These are phyloP conservation scores for Penicillium sp. DNA, from an alignment of 2,329 filamentous ascomycete species.

Conservation along the genomic window DNA sequence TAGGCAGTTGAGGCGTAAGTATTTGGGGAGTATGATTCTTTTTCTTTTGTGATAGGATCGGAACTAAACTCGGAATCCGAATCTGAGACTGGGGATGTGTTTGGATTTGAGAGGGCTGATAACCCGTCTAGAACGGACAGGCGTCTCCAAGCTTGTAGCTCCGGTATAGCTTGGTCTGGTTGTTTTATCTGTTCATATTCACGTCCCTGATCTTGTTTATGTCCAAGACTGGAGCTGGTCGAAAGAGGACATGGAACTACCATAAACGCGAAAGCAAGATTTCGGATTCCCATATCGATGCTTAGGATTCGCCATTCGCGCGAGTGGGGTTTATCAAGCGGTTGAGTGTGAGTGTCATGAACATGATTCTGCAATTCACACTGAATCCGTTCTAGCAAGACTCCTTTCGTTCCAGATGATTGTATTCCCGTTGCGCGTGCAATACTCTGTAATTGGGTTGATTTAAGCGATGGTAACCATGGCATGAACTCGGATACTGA, in stretches of 20 bases:
- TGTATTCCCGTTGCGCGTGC: slow-evolving; percentile 62
- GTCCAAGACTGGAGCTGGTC: neutral
- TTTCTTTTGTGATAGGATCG: neutral
- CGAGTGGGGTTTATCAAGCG: neutral
- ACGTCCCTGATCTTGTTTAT: too few relatives aligned
- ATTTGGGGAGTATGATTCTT: slow-evolving; percentile 36
- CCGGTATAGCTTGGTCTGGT: neutral
- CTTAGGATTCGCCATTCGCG: slow-evolving; percentile 60
- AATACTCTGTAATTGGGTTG: slow-evolving; percentile 57
- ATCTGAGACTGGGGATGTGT: slow-evolving; percentile 1
- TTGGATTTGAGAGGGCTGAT: neutral
- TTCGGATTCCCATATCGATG: slow-evolving; percentile 82
- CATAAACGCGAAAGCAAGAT: slow-evolving; percentile 72
- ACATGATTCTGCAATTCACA: slow-evolving; percentile 13
- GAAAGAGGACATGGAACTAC: slow-evolving; percentile 29
- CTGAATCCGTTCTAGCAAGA: slow-evolving; percentile 54
- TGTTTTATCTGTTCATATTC: neutral
- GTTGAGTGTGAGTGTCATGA: neutral
- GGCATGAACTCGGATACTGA: slow-evolving; percentile 2
- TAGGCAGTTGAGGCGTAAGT: slow-evolving; percentile 58
- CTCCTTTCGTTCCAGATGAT: slow-evolving; percentile 59
- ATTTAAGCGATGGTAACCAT: slow-evolving; percentile 49
- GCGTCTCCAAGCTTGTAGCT: slow-evolving; percentile 44
- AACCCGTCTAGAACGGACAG: slow-evolving; percentile 32
- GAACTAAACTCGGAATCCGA: neutral